Evolutionary conservation across 2,329 filamentous ascomycete genomes (phyloP).

Genomic region (Fusarium equiseti): DNA sequence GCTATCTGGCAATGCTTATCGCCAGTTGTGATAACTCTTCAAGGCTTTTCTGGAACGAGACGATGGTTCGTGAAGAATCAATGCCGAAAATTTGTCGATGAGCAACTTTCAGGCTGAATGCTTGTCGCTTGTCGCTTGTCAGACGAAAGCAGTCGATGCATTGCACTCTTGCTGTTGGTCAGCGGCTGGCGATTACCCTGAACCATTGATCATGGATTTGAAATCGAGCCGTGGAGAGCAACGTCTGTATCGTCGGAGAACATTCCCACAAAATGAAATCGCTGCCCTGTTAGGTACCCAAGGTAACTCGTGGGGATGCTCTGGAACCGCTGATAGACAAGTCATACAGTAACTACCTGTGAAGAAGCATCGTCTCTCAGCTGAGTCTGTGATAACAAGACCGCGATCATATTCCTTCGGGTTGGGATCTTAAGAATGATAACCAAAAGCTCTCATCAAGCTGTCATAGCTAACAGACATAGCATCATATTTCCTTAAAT

Average conservation of each 20-base stretch:
- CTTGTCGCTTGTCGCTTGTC: neutral
- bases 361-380: neutral
- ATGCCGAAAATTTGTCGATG: neutral
- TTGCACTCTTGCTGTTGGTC: neutral
- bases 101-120: constrained; percentile 7
- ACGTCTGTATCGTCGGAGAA: neutral
- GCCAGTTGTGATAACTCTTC: neutral
- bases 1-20: constrained; percentile 18
- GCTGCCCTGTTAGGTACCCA: no score
- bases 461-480: neutral
- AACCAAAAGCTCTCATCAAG: neutral
- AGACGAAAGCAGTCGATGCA: neutral
- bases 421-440: neutral
- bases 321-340: neutral
- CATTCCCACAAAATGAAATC: neutral
- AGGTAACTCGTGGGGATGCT: neutral
- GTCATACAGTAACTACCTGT: neutral
- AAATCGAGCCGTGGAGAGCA: neutral
- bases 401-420: neutral
- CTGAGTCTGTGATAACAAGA: neutral
- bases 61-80: neutral
- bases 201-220: neutral
- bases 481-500: neutral
- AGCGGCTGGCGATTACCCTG: neutral
- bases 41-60: neutral